A percentile compares a stretch with the other conserved stretches of the same genome.
phyloP scores from a whole-genome alignment of 148 eudicot genomes.

The Rhododendron kiyosumense region DNA sequence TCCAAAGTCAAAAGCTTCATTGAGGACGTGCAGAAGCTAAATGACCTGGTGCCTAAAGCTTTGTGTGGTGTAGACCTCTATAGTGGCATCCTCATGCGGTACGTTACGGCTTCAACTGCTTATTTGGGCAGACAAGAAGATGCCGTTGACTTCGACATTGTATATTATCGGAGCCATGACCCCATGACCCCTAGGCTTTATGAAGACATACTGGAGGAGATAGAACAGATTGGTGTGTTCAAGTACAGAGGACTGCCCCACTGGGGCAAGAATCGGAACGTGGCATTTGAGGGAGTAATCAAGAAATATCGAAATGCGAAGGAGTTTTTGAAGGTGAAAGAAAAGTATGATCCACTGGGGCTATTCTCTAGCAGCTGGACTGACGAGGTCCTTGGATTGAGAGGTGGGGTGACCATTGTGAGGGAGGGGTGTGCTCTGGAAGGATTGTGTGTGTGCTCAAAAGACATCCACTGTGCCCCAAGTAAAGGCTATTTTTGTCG shows the following conservation, averaged over 20 bases:
- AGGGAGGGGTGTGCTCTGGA: constrained; percentile 75
- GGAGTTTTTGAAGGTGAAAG: constrained; percentile 50
- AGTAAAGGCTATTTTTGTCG: constrained; percentile 57
- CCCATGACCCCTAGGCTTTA: constrained; percentile 50
- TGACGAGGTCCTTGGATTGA: constrained; percentile 56
- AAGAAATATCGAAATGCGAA: constrained; percentile 38
- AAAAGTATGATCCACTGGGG: constrained; percentile 59
- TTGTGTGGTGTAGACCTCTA: constrained; percentile 57
- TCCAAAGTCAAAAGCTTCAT: constrained; percentile 59
- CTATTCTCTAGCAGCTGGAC: constrained; percentile 81
- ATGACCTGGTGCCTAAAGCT: constrained; percentile 40
- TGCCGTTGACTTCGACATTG: constrained; percentile 64
- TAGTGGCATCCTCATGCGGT: constrained; percentile 70
- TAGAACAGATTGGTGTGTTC: constrained; percentile 72
- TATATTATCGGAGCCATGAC: constrained; percentile 66
- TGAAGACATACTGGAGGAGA: constrained; percentile 50
- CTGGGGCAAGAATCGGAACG: constrained; percentile 87
- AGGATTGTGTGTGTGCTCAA: constrained; percentile 70
- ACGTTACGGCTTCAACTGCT: constrained; percentile 67
- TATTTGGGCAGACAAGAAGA: constrained; percentile 74
- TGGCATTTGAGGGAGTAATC: constrained; percentile 58
- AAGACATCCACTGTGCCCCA: constrained; percentile 73
- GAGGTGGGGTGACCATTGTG: constrained; percentile 26
- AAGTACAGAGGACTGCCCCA: constrained; percentile 77
- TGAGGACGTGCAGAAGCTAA: constrained; percentile 55